Evolutionary conservation across 2,329 filamentous ascomycete species (phyloP), one percentile per base, ranked within the genome.

Genomic region (Microcyclospora tardicrescens): DNA sequence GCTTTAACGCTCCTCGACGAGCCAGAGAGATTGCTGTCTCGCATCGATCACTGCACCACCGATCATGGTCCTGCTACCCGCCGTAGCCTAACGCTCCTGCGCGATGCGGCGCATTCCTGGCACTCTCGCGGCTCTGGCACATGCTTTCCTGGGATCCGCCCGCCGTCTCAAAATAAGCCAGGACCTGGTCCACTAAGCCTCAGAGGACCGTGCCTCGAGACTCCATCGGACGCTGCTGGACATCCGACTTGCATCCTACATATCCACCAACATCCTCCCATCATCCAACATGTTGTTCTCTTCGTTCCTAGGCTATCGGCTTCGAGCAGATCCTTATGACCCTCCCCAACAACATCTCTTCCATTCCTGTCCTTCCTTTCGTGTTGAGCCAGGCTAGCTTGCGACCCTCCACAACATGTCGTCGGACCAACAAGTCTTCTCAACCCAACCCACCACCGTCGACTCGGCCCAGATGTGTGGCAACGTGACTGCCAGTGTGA

Each of bases 201-300:
- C 41, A 43, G 14, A 34, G 24, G 41, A 40, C 46, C 38, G 38
- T 38, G 44, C 46, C 36, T 24, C 19, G 19, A 24, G 8, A 4
- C 19, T 24, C 19, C 38, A 42, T 40, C 41, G 37, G n/a, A 39
- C 47, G 48, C 45, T 38, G 37, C 39, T 43, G 36, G 4, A 15
- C 30, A 32, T 32, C 39, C 38, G 34, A 33, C 42, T 44, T 43
- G 36, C 42, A 49, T 50, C 47, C 49, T 54, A 54, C 52, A 48
- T 51, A 55, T 53, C 45, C 42, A 49, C 46, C 51, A 53, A 50
- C 49, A 51, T 53, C 45, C 48, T 50, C 50, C 36, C 37, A 45
- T 46, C 49, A 40, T 38, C 37, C 34, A 44, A 42, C 47, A 44
- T 32, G 44, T 43, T 36, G 39, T 44, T 34, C 39, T 42, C 37